Evolutionary conservation across 108 stramenopile genomes (phyloP).

Genomic region (Pseudonitzschia multistriata): DNA sequence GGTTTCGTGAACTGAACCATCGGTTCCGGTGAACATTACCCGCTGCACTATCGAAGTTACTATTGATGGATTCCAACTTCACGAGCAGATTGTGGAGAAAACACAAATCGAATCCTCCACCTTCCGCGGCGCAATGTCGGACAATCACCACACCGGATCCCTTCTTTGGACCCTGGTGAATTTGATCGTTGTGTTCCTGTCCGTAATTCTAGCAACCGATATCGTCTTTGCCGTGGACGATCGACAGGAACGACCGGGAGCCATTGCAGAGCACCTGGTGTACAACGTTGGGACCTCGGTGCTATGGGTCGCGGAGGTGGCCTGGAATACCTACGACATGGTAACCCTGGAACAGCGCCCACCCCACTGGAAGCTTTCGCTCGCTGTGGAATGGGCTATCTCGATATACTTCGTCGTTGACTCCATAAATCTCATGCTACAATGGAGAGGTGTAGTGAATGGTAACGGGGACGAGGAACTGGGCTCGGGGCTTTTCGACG

Average conservation of each 20-base stretch:
- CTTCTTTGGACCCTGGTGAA: conserved; percentile 2
- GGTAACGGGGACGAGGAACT: background rate
- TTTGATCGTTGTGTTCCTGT: background rate
- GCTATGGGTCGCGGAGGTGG: conserved; percentile 15
- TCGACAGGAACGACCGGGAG: conserved; percentile 3
- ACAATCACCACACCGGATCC: too few relatives aligned
- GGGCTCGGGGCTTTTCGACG: too few relatives aligned
- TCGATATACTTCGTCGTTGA: background rate
- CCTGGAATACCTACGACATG: conserved; percentile 4
- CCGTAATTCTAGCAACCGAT: background rate
- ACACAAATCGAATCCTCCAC: too few relatives aligned
- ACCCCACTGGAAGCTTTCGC: background rate
- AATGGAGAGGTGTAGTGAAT: background rate
- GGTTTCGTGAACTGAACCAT: too few relatives aligned
- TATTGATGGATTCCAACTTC: too few relatives aligned
- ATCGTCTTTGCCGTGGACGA: background rate
- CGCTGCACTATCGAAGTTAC: too few relatives aligned
- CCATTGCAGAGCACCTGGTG: background rate
- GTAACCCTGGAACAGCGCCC: background rate
- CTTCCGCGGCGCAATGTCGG: too few relatives aligned
- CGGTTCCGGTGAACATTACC: too few relatives aligned
- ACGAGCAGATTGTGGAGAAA: too few relatives aligned
- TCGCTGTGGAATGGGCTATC: background rate
- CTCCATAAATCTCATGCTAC: background rate
- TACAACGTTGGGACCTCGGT: conserved; percentile 13